Base-by-base conservation (phyloP, 164 flowering plant genomes). In the Magnolia sinica region DNA sequence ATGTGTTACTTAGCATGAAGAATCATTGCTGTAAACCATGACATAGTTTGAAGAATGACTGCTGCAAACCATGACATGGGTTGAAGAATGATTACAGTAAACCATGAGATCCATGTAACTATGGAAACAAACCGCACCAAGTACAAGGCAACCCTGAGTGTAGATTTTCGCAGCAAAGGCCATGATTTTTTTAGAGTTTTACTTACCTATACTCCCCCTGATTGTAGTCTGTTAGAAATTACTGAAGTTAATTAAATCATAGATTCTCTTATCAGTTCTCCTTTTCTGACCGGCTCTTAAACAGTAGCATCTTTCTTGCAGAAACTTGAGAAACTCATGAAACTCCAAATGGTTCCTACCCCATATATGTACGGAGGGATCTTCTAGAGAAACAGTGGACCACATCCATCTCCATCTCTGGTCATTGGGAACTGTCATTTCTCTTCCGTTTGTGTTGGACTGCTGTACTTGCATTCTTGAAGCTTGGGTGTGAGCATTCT, bases 281-380 rank as follows among this genome's bases (percentile, higher is more conserved):
- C 14, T 18, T 18, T 20, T 23, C 31, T 65, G 13, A 22, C 7
- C 13, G 18, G n/a, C 19, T 31, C 14, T 27, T n/a, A 29, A 29
- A 29, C 13, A 29, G 22, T 68, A 20, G 16, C 16, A 4, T 37
- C 49, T 31, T 11, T 68, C 19, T 18, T 37, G 50, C 71, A 68
- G 71, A 31, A 68, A 68, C 71, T 29, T 8, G 14, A 68, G 71
- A 37, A 31, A 24, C 49, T 20, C 71, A 68, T 68, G 71, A 68
- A 9, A 31, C 27, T 68, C 71, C n/a, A 66, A 66, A 24, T 31
- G 13, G 18, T 14, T 29, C 49, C 20, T 16, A 27, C 50, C 7
- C 16, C 71, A 31, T 67, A 23, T 27, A 8, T 8, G 18, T 9
- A 67, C 18, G 4, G 8, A 7, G 8, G 50, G 45, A 37, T 27